Conservation (phyloP, 495 filamentous ascomycete species). For the Tuber calosporum region DNA sequence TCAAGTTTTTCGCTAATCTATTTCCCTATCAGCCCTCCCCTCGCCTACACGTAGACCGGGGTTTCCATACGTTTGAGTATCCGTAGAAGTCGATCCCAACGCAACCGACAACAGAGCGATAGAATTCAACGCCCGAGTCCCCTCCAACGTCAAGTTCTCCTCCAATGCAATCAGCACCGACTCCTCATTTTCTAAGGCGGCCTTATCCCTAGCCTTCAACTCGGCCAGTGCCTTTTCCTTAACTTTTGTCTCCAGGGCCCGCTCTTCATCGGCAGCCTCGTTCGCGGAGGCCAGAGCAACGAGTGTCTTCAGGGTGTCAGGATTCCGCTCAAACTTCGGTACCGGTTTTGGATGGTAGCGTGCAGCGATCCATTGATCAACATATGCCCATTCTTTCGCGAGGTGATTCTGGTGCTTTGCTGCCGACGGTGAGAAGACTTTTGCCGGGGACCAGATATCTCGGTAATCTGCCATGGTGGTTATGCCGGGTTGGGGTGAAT, state of each 20-base stretch:
- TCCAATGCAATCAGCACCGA: conserved; percentile 28
- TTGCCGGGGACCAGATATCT: conserved; percentile 48
- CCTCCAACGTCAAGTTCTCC: conserved; percentile 35
- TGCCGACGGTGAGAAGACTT: conserved; percentile 66
- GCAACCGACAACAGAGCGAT: conserved; percentile 41
- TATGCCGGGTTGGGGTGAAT: background rate
- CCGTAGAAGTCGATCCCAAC: conserved; percentile 29
- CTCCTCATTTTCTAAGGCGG: conserved; percentile 16
- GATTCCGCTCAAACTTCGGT: conserved; percentile 73
- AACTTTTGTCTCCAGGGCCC: conserved; percentile 52
- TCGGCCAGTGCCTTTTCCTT: conserved; percentile 51
- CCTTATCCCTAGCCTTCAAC: conserved; percentile 45
- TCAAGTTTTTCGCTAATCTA: conserved; percentile 28
- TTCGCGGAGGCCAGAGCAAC: conserved; percentile 69
- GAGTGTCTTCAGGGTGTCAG: conserved; percentile 69
- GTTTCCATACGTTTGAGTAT: conserved; percentile 27
- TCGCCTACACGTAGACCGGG: background rate
- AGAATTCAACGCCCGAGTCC: conserved; percentile 32
- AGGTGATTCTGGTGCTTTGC: conserved; percentile 56
- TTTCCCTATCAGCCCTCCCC: background rate
- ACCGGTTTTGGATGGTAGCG: conserved; percentile 58
- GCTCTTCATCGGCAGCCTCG: conserved; percentile 74
- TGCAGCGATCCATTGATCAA: conserved; percentile 70
- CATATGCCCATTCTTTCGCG: conserved; percentile 80
- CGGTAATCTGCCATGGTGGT: conserved; percentile 49